phyloP scores from a whole-genome alignment of 1,284 basidiomycete species.

The Cutaneotrichosporon daszewskae region DNA sequence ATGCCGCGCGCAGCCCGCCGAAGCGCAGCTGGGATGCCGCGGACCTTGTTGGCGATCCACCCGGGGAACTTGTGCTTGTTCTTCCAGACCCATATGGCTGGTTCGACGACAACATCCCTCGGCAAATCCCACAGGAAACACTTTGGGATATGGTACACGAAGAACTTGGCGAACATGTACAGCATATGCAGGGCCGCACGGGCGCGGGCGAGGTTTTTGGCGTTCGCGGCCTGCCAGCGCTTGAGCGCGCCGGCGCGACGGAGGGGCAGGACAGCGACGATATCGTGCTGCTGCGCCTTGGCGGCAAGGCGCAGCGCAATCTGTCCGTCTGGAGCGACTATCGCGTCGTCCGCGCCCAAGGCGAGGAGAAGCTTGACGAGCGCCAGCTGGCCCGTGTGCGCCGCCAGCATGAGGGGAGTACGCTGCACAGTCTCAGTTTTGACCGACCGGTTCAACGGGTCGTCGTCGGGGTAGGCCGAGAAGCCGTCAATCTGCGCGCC shows the following conservation, averaged over 20 bases:
- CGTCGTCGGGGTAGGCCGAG: neutral
- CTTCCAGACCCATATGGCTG: no score
- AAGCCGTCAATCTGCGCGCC: constrained; percentile 3
- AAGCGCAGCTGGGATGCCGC: no score
- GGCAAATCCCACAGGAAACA: neutral
- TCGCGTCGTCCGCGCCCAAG: constrained; percentile 57
- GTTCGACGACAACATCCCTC: neutral
- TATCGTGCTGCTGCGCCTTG: neutral
- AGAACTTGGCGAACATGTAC: neutral
- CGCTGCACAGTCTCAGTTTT: neutral
- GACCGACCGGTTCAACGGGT: neutral
- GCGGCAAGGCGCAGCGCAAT: constrained; percentile 13
- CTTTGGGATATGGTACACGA: constrained; percentile 1
- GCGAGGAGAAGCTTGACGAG: constrained; percentile 58
- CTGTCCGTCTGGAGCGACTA: constrained; percentile 13
- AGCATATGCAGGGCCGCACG: neutral
- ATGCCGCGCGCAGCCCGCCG: no score
- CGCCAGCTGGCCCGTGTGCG: constrained; percentile 63
- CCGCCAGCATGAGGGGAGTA: constrained; percentile 73
- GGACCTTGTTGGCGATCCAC: no score
- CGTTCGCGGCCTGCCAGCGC: constrained; percentile 3
- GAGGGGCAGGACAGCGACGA: constrained; percentile 8
- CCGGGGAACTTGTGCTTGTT: no score
- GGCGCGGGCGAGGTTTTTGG: neutral
- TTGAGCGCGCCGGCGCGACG: constrained; percentile 5